phyloP scores from a whole-genome alignment of 140 eudicot species.

The Flaveria floridana region DNA sequence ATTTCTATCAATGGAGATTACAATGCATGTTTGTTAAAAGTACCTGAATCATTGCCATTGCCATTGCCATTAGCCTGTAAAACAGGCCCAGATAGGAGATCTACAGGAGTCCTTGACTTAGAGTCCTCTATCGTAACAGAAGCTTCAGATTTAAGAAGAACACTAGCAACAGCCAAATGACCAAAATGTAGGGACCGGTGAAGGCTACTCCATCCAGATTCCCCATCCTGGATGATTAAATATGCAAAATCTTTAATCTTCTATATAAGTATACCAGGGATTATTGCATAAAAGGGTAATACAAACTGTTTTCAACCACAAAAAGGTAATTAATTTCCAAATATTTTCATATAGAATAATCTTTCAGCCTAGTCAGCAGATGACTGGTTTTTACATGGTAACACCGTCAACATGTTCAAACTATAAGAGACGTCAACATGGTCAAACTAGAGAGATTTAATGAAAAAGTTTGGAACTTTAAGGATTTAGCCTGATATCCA shows the following conservation, averaged over 20 bases:
- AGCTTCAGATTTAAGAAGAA: constrained; percentile 83
- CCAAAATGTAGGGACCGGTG: constrained; percentile 97
- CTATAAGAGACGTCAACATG: constrained; percentile 6
- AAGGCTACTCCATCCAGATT: constrained; percentile 99
- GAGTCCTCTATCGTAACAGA: constrained; percentile 77
- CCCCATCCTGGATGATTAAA: constrained; percentile 70
- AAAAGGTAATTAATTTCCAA: constrained; percentile 1
- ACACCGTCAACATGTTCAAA: neutral
- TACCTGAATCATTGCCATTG: constrained; percentile 58
- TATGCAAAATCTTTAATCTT: neutral
- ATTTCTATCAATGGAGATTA: constrained; percentile 2
- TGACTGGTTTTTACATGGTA: neutral
- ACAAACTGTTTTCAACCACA: neutral
- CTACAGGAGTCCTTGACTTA: constrained; percentile 78
- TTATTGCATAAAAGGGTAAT: neutral
- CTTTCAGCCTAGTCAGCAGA: constrained; percentile 8
- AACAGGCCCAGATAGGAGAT: constrained; percentile 91
- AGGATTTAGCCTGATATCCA: neutral
- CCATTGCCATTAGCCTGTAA: constrained; percentile 57
- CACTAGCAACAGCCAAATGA: constrained; percentile 88
- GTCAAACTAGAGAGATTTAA: neutral
- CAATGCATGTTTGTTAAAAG: constrained; percentile 16
- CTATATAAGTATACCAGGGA: neutral
- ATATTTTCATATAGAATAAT: neutral
- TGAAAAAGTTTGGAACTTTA: constrained; percentile 6